A percentile compares a stretch with the other conserved stretches of the same genome.
Conservation (phyloP, 257 asterid genomes). For the Petunia secreta region DNA sequence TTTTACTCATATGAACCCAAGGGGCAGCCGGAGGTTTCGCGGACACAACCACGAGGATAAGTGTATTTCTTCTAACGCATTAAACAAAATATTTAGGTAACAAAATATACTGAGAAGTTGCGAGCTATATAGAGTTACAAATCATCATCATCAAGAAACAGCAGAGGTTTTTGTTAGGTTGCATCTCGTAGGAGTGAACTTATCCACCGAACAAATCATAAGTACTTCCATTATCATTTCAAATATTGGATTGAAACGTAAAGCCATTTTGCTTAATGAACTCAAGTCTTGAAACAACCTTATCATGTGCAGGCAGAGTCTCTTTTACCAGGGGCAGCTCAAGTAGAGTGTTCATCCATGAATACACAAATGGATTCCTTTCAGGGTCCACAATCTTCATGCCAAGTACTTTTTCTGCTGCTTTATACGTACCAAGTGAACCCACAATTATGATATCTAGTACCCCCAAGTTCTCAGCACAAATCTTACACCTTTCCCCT, state of each 20-base stretch:
- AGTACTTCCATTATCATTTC: neutral
- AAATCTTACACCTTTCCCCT: constrained; percentile 17
- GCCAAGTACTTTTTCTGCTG: constrained; percentile 41
- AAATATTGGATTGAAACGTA: constrained; percentile 14
- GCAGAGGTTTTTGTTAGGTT: no score
- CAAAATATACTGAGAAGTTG: neutral
- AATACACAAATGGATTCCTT: constrained; percentile 40
- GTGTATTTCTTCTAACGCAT: no score
- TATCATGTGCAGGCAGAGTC: constrained; percentile 37
- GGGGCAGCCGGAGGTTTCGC: no score
- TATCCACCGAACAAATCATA: neutral
- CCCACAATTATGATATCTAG: constrained; percentile 42
- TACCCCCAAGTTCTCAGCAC: constrained; percentile 35
- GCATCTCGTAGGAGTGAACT: neutral
- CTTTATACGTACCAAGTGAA: constrained; percentile 40
- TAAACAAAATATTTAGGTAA: neutral
- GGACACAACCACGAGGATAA: no score
- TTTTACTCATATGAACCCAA: no score
- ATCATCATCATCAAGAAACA: neutral
- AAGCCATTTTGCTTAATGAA: constrained; percentile 24
- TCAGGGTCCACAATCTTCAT: constrained; percentile 39
- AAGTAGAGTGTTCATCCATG: constrained; percentile 41
- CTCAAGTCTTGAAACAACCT: constrained; percentile 29
- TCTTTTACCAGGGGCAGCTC: constrained; percentile 31
- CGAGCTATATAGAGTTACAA: neutral